These are phyloP conservation scores for Lumnitzera littorea DNA, from an alignment of 345 rosid species.

Conservation along the genomic window DNA sequence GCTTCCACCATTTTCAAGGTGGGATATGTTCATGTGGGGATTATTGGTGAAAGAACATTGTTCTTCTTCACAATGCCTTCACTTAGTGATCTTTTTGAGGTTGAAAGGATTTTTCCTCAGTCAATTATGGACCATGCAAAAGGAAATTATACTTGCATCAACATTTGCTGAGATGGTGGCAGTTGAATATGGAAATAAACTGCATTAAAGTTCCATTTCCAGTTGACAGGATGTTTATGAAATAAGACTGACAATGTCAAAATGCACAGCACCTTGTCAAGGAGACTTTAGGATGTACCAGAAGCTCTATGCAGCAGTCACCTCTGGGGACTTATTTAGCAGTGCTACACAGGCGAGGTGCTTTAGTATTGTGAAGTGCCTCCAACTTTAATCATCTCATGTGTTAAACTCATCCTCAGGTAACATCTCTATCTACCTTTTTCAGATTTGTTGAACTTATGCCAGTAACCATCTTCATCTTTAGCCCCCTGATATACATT, in stretches of 20 bases:
- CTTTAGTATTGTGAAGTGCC: conserved; percentile 57
- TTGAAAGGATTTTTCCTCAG: no score
- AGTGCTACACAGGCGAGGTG: conserved; percentile 89
- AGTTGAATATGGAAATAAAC: no score
- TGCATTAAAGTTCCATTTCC: no score
- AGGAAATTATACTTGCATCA: no score
- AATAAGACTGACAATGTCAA: no score
- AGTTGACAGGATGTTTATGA: no score
- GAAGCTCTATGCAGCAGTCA: conserved; percentile 93
- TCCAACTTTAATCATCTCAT: conserved; percentile 65
- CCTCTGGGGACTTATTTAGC: conserved; percentile 91
- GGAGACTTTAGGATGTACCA: conserved; percentile 44
- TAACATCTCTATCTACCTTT: conserved; percentile 3
- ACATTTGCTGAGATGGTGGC: no score
- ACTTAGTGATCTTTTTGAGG: no score
- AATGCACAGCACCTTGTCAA: no score
- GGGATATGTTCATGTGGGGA: conserved; percentile 91
- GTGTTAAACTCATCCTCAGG: conserved; percentile 93
- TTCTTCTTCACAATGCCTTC: no score
- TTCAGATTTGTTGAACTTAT: not conserved
- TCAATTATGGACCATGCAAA: no score
- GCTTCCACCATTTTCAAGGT: conserved; percentile 80
- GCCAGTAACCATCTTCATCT: not conserved
- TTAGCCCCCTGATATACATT: conserved; percentile 11
- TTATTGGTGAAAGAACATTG: conserved; percentile 49